These are phyloP conservation scores for Penstemon barbatus DNA, from an alignment of 257 asterid genomes.

Conservation along the genomic window DNA sequence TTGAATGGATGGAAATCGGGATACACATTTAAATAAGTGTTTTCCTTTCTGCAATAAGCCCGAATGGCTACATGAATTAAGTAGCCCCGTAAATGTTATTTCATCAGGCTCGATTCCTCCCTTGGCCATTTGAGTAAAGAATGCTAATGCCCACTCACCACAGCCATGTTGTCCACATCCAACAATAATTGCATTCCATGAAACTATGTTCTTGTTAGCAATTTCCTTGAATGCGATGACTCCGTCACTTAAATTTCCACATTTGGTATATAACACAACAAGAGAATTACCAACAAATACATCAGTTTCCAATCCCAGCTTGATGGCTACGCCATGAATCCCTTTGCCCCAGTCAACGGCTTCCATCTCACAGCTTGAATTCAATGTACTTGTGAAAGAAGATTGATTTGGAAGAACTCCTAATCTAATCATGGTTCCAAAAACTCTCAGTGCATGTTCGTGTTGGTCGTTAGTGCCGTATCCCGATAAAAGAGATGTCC, in stretches of 20 bases:
- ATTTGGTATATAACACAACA: slow-evolving; percentile 58
- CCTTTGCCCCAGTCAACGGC: slow-evolving; percentile 56
- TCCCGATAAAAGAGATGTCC: slow-evolving; percentile 93
- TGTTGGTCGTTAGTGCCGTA: slow-evolving; percentile 56
- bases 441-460: slow-evolving; percentile 56
- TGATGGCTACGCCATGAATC: slow-evolving; percentile 60
- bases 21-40: slow-evolving; percentile 46
- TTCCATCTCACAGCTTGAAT: slow-evolving; percentile 65
- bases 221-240: slow-evolving; percentile 49
- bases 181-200: slow-evolving; percentile 83
- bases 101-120: slow-evolving; percentile 61
- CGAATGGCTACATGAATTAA: slow-evolving; percentile 83
- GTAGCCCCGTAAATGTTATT: slow-evolving; percentile 85
- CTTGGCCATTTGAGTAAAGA: slow-evolving; percentile 65
- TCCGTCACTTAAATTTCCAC: slow-evolving; percentile 65
- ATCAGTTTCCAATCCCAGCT: slow-evolving; percentile 65
- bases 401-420: slow-evolving; percentile 81
- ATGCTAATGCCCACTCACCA: slow-evolving; percentile 63
- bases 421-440: slow-evolving; percentile 52
- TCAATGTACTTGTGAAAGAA: slow-evolving; percentile 81
- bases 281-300: slow-evolving; percentile 82
- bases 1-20: slow-evolving; percentile 20
- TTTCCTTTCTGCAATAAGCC: slow-evolving; percentile 75
- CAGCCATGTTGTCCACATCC: slow-evolving; percentile 87
- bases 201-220: slow-evolving; percentile 58